Evolutionary conservation across 179 eudicot genomes (phyloP).

Genomic region (Gypsophila paniculata): DNA sequence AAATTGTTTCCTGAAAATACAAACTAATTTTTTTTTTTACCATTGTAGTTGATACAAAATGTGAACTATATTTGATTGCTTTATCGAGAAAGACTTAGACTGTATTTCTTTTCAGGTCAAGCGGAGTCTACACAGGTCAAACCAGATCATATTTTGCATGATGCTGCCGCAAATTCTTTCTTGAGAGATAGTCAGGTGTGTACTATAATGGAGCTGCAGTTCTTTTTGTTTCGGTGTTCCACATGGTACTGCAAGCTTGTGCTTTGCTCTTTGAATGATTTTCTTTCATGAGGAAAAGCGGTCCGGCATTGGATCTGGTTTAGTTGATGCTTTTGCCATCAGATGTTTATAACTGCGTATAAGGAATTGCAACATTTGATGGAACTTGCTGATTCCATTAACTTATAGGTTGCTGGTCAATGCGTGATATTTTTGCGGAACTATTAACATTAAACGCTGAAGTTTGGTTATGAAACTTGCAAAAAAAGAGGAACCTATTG

Average conservation of each 20-base stretch:
- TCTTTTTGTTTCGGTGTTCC: slow-evolving; percentile 6
- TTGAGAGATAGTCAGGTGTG: slow-evolving; percentile 46
- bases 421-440: no score
- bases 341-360: not conserved
- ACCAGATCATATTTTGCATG: slow-evolving; percentile 22
- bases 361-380: not conserved
- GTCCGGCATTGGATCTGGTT: not conserved
- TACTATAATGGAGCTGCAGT: slow-evolving; percentile 4
- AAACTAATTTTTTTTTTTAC: not conserved
- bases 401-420: not conserved
- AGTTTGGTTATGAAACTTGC: not conserved
- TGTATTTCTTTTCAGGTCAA: slow-evolving; percentile 25
- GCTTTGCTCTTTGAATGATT: not conserved
- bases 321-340: not conserved
- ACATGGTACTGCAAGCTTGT: not conserved
- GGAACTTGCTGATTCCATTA: not conserved
- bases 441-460: not conserved
- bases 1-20: not conserved
- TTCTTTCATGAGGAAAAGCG: not conserved
- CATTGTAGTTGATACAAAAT: not conserved
- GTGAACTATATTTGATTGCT: not conserved
- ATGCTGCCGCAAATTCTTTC: slow-evolving; percentile 25
- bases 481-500: not conserved
- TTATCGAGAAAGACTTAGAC: slow-evolving; percentile 2
- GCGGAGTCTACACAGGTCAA: slow-evolving; percentile 33